These are phyloP conservation scores for Chenopodium quinoa DNA, from an alignment of 148 eudicot species.

Conservation along the genomic window DNA sequence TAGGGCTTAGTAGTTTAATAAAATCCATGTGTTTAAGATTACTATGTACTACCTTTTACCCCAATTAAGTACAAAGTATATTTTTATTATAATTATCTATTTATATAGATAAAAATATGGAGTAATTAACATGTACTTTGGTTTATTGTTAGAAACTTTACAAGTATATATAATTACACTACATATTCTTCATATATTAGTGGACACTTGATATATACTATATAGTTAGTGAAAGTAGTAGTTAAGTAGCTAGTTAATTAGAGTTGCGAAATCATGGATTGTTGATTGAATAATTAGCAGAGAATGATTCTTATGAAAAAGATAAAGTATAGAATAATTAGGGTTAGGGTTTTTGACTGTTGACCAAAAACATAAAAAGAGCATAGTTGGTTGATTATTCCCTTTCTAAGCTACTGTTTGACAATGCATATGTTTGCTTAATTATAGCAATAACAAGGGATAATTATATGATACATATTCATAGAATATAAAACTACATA, in stretches of 20 bases:
- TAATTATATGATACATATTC: neutral
- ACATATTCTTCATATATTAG: no score
- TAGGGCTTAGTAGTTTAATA: no score
- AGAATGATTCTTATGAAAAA: neutral
- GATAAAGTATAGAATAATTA: neutral
- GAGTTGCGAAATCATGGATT: neutral
- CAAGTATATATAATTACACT: no score
- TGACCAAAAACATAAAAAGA: constrained; percentile 2
- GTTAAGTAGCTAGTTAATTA: neutral
- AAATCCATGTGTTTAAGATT: no score
- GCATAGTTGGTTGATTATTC: constrained; percentile 12
- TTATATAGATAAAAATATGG: no score
- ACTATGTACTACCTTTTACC: no score
- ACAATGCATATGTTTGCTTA: constrained; percentile 1
- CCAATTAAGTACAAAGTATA: no score
- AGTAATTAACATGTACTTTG: no score
- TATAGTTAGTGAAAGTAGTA: no score
- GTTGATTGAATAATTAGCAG: neutral
- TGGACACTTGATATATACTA: no score
- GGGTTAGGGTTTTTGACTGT: constrained; percentile 23
- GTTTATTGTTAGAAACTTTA: no score
- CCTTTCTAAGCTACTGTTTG: neutral
- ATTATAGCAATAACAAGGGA: neutral
- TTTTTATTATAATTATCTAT: no score
- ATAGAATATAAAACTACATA: neutral